Percentiles rank a stretch among this genome's conserved stretches.
phyloP scores from a whole-genome alignment of 73 alveolate genomes.

The Uronychia binucleata region DNA sequence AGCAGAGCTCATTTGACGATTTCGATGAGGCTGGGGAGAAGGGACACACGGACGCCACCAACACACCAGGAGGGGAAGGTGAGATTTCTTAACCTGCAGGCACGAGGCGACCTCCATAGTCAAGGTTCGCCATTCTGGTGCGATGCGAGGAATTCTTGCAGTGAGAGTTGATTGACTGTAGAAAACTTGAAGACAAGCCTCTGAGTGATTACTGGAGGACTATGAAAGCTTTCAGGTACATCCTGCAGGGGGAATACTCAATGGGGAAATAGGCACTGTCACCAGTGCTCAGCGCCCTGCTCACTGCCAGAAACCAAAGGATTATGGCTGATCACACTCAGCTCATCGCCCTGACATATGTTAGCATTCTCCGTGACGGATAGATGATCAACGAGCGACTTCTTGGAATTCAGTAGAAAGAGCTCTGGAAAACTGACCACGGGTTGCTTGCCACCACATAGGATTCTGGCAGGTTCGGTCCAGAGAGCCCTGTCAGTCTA shows the following conservation, averaged over 20 bases:
- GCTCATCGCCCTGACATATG: neutral
- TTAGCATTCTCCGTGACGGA: neutral
- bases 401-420: neutral
- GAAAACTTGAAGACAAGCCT: neutral
- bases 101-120: too few species aligned
- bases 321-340: neutral
- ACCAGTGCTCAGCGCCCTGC: too few species aligned
- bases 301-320: neutral
- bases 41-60: neutral
- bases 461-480: too few species aligned
- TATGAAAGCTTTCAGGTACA: neutral
- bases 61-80: neutral
- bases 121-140: neutral
- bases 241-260: neutral
- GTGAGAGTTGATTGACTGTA: neutral
- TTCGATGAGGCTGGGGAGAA: neutral
- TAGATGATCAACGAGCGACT: neutral
- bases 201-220: neutral
- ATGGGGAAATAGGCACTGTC: too few species aligned
- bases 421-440: too few species aligned
- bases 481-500: too few species aligned
- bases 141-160: neutral
- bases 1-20: too few species aligned
- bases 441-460: too few species aligned
- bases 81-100: too few species aligned